Conservation (phyloP, 441 rosid species). For the Daphne laureola region DNA sequence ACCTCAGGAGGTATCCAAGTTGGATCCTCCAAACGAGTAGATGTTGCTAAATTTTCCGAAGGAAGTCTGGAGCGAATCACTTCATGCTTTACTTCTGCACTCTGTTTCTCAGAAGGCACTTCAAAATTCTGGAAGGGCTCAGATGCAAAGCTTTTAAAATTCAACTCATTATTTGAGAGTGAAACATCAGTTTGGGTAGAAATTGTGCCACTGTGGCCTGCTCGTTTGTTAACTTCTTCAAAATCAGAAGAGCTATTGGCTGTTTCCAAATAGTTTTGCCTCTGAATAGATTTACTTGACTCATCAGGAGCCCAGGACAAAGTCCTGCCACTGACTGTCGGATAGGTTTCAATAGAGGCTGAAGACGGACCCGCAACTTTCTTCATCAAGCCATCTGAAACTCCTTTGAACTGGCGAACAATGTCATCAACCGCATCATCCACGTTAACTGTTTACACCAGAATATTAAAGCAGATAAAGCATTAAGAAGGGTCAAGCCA, state of each 20-base stretch:
- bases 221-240: slow-evolving; percentile 45
- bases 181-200: slow-evolving; percentile 41
- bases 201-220: slow-evolving; percentile 25
- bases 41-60: slow-evolving; percentile 20
- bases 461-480: not conserved
- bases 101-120: slow-evolving; percentile 29
- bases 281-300: slow-evolving; percentile 23
- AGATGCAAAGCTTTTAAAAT: slow-evolving; percentile 41
- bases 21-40: slow-evolving; percentile 40
- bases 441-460: slow-evolving; percentile 56
- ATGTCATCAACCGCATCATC: slow-evolving; percentile 95
- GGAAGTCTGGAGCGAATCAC: slow-evolving; percentile 22
- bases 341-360: slow-evolving; percentile 26
- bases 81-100: slow-evolving; percentile 29
- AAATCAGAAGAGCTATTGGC: slow-evolving; percentile 53
- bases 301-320: slow-evolving; percentile 61
- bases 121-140: slow-evolving; percentile 34
- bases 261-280: slow-evolving; percentile 25
- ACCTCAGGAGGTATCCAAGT: slow-evolving; percentile 87
- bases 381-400: slow-evolving; percentile 77
- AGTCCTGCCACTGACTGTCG: slow-evolving; percentile 26
- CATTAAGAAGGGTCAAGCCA: not conserved
- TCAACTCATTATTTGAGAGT: slow-evolving; percentile 79
- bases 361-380: slow-evolving; percentile 59
- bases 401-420: slow-evolving; percentile 81